Base-by-base conservation (phyloP, 139 green algal species). In the Haematococcus sp. region DNA sequence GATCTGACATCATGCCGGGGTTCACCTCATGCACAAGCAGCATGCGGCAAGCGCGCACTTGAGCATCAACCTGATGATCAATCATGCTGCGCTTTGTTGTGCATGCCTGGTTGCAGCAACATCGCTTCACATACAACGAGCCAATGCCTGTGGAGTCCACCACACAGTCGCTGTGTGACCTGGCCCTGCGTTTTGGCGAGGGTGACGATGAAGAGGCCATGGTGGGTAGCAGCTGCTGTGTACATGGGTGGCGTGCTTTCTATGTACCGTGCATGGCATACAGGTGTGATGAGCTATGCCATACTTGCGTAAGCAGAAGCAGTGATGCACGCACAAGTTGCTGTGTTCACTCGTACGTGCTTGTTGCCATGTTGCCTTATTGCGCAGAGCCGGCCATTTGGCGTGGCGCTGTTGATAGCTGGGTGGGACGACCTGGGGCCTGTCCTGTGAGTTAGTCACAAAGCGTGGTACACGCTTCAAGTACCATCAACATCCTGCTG, bases 71-170 rank as follows among this genome's bases (percentile, higher is more conserved):
- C 20, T 59, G 19, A 59, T 46, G 30, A 25, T 35, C 59, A 46
- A 19, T 70, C 34, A 13, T 32, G 25, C 15, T 13, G 2, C 15
- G n/a, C 61, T 46, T 22, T 44, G 35, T 17, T 55, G 40, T 49
- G 40, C 40, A 49, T 49, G 40, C 40, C 40, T 19, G 7, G 40
- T 35, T 82, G 63, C 93, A 98, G 91, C 89, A 95, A 84, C 95
- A 99, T 74, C 80, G 90, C 11, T 99, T 99, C 86, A 95, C 91
- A 0, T 99, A 98, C 85, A 97, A 98, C 78, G 96, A 99, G 83
- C 83, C 92, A 16, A 98, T 99, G 91, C 91, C 93, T 0, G 80
- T 98, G 20, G 93, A 98, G 80, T 95, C 88, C 0, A 89, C 88
- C 63, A 98, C 94, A 9, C 91, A 97, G 76, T 91, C 88, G 15